These are phyloP conservation scores for Priceomyces haplophilus DNA, from an alignment of 805 yeast species.

Conservation along the genomic window DNA sequence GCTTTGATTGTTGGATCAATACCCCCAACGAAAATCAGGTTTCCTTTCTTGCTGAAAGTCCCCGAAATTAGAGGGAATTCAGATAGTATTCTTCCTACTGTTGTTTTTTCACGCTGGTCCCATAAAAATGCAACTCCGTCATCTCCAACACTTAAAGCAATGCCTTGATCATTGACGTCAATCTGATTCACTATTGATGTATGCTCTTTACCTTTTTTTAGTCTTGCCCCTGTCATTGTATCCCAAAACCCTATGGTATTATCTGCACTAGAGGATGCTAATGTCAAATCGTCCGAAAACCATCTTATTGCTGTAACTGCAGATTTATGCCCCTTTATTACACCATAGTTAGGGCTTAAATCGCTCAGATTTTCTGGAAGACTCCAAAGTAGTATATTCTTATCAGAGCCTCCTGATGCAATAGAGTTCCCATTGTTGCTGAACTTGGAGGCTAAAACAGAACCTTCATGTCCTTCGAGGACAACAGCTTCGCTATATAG, in stretches of 20 bases:
- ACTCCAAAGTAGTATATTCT: constrained; percentile 46
- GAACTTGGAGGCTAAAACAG: constrained; percentile 53
- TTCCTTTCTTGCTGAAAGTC: constrained; percentile 34
- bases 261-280: constrained; percentile 59
- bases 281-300: constrained; percentile 40
- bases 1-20: constrained; percentile 62
- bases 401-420: constrained; percentile 65
- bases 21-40: constrained; percentile 55
- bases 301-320: constrained; percentile 63
- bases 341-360: constrained; percentile 41
- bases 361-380: constrained; percentile 27
- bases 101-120: constrained; percentile 59
- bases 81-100: constrained; percentile 38
- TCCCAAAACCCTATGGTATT: constrained; percentile 63
- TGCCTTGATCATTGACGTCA: constrained; percentile 25
- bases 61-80: constrained; percentile 58
- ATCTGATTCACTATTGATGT: constrained; percentile 55
- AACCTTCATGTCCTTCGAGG: constrained; percentile 52
- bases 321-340: constrained; percentile 54
- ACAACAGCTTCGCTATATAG: constrained; percentile 31
- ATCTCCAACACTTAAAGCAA: constrained; percentile 56
- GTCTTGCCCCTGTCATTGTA: constrained; percentile 49
- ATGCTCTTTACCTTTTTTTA: constrained; percentile 55
- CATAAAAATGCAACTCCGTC: constrained; percentile 60
- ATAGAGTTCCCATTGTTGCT: constrained; percentile 48